Conservation (phyloP, 257 asterid species). For the Thymus mandschuricus region DNA sequence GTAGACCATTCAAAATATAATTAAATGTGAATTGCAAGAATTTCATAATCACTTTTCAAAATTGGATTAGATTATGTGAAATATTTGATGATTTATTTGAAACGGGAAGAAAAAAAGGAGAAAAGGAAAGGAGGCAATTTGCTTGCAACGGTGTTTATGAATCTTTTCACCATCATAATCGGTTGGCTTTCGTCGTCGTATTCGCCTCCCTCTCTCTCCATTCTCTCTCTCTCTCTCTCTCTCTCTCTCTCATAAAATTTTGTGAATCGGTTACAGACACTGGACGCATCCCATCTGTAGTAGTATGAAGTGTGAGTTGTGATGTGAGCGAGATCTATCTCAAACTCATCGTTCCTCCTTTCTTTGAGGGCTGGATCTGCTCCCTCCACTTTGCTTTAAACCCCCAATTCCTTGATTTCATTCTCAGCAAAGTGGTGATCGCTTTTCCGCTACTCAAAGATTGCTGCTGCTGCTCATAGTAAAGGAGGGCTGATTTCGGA, state of each 20-base stretch:
- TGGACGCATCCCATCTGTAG: neutral
- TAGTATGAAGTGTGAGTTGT: constrained; percentile 8
- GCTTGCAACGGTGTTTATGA: constrained; percentile 23
- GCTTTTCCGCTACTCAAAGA: constrained; percentile 1
- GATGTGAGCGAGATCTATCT: constrained; percentile 29
- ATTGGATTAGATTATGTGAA: too few species aligned
- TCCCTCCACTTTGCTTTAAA: constrained; percentile 12
- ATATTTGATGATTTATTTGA: too few species aligned
- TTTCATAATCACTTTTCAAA: too few species aligned
- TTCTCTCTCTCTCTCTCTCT: neutral
- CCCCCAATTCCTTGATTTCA: neutral
- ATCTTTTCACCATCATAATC: constrained; percentile 25
- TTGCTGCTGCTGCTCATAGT: neutral
- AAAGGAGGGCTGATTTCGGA: neutral
- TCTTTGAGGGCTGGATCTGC: constrained; percentile 26
- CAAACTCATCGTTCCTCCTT: neutral
- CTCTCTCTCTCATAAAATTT: constrained; percentile 23
- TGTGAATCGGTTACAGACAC: constrained; percentile 6
- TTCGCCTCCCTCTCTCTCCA: constrained; percentile 16
- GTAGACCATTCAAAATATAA: too few species aligned
- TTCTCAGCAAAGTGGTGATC: constrained; percentile 12
- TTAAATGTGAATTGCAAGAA: too few species aligned
- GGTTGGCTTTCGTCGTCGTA: constrained; percentile 34
- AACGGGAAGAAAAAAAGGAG: neutral
- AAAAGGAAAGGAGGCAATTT: neutral